phyloP scores from a whole-genome alignment of 495 filamentous ascomycete genomes.

The Parathielavia hyrcaniae region DNA sequence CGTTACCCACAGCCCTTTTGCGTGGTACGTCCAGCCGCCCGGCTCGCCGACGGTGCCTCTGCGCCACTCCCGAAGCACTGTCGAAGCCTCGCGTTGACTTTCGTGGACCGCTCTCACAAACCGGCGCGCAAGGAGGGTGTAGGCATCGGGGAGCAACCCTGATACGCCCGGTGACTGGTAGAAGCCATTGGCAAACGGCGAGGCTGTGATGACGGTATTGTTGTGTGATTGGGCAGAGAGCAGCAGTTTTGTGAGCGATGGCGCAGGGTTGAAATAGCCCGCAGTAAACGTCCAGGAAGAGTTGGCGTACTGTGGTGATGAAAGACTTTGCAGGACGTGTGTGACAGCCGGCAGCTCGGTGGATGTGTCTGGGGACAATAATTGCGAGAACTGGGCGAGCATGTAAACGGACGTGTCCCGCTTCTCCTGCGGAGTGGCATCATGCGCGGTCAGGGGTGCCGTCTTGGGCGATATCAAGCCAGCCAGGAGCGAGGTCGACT shows the following conservation, averaged over 20 bases:
- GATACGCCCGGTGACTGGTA: slow-evolving; percentile 83
- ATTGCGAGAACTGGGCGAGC: slow-evolving; percentile 74
- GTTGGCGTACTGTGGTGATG: slow-evolving; percentile 51
- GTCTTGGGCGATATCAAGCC: slow-evolving; percentile 52
- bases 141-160: slow-evolving; percentile 83
- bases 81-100: slow-evolving; percentile 50
- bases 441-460: slow-evolving; percentile 19
- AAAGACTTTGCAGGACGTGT: slow-evolving; percentile 61
- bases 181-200: slow-evolving; percentile 92
- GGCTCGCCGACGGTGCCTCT: slow-evolving; percentile 71
- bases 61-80: slow-evolving; percentile 84
- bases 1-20: slow-evolving; percentile 92
- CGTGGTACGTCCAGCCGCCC: slow-evolving; percentile 94
- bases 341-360: slow-evolving; percentile 82
- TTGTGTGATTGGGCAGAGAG: slow-evolving; percentile 58
- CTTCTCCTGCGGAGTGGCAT: slow-evolving; percentile 16
- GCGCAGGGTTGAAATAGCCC: slow-evolving; percentile 95
- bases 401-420: slow-evolving; percentile 76
- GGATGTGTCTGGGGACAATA: slow-evolving; percentile 70
- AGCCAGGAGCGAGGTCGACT: slow-evolving; percentile 57
- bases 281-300: slow-evolving; percentile 93
- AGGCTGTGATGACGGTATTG: slow-evolving; percentile 88
- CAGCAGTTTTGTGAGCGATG: slow-evolving; percentile 68
- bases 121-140: slow-evolving; percentile 74
- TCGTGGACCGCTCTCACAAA: slow-evolving; percentile 68